Evolutionary conservation across 1,139 yeast species (phyloP).

Genomic region (Lipomyces yarrowii): DNA sequence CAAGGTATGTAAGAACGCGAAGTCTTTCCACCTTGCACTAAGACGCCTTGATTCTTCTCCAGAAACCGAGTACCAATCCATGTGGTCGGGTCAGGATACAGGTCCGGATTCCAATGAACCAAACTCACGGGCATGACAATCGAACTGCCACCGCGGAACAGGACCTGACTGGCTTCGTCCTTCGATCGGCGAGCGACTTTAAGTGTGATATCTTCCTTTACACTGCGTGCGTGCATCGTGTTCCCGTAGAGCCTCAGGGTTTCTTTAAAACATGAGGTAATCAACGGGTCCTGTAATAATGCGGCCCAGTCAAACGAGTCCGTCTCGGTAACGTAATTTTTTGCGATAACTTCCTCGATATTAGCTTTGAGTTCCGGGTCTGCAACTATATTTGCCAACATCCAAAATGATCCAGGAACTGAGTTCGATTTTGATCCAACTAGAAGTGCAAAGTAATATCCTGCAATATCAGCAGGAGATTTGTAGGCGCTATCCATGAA

Average conservation of each 20-base stretch:
- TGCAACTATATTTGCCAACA: conserved; percentile 22
- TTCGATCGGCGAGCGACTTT: conserved; percentile 2
- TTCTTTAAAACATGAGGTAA: conserved; percentile 29
- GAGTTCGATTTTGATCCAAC: conserved; percentile 28
- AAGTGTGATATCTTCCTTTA: conserved; percentile 10
- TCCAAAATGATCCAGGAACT: conserved; percentile 31
- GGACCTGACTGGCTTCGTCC: neutral
- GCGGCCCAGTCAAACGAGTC: conserved; percentile 28
- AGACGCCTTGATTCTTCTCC: conserved; percentile 1
- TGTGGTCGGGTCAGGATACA: conserved; percentile 22
- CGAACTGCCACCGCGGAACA: conserved; percentile 12
- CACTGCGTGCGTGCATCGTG: conserved; percentile 15
- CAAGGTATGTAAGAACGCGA: conserved; percentile 23
- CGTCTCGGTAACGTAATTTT: conserved; percentile 19
- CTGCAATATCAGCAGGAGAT: conserved; percentile 14
- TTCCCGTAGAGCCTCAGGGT: conserved; percentile 29
- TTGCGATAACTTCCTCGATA: conserved; percentile 23
- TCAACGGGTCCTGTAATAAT: conserved; percentile 16
- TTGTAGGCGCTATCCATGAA: conserved; percentile 5
- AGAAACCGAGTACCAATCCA: conserved; percentile 22
- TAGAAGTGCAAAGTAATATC: conserved; percentile 22
- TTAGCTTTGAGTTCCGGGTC: conserved; percentile 17
- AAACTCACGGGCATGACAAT: conserved; percentile 14
- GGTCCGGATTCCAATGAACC: conserved; percentile 22
- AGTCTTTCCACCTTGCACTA: neutral